Evolutionary conservation across 2,329 filamentous ascomycete genomes (phyloP).

Genomic region (Trichophyton rubrum): DNA sequence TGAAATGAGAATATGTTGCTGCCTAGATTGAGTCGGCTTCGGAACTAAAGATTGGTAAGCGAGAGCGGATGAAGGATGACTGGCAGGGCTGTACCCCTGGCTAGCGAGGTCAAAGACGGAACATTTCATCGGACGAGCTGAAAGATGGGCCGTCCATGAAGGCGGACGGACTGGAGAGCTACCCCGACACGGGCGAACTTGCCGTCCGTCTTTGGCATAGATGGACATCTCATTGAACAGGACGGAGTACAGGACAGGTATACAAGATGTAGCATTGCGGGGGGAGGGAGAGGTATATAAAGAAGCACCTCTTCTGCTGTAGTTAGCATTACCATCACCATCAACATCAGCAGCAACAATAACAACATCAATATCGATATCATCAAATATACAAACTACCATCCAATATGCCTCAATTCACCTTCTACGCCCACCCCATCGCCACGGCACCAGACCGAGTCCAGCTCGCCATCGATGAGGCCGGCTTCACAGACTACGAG

Average conservation of each 20-base stretch:
- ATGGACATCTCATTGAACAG: too few relatives aligned
- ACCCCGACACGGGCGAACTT: not conserved
- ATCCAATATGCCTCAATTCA: constrained; percentile 19
- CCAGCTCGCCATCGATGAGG: constrained; percentile 33
- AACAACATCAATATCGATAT: not conserved
- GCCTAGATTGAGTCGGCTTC: too few relatives aligned
- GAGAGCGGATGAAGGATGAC: too few relatives aligned
- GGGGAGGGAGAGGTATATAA: not conserved
- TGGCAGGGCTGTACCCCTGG: not conserved
- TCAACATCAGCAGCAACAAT: not conserved
- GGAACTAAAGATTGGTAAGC: too few relatives aligned
- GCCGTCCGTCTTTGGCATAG: not conserved
- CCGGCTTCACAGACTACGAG: constrained; percentile 34
- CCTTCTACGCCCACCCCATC: constrained; percentile 30
- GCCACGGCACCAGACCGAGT: constrained; percentile 36
- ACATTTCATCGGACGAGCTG: not conserved
- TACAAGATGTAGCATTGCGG: not conserved
- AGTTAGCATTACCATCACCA: not conserved
- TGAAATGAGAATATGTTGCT: too few relatives aligned
- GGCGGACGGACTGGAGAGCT: not conserved
- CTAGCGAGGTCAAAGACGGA: not conserved
- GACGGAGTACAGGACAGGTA: not conserved
- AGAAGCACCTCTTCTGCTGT: not conserved
- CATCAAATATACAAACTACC: not conserved
- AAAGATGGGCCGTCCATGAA: not conserved